phyloP scores from a whole-genome alignment of 2,329 filamentous ascomycete species.

The Cladophialophora immunda region DNA sequence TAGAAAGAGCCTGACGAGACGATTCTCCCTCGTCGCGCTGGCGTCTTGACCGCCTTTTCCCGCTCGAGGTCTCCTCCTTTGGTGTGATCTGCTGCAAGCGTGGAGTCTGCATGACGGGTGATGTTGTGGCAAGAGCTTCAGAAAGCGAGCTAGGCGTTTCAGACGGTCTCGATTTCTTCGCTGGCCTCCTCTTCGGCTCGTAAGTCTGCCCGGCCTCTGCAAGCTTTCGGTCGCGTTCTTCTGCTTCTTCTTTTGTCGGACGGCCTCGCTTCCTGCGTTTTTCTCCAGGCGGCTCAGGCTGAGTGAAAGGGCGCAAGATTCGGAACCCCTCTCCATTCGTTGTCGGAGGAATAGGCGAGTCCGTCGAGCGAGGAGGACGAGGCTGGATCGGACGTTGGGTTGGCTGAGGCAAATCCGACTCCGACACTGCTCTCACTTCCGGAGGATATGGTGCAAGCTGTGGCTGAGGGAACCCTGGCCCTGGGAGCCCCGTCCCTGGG shows the following conservation, averaged over 20 bases:
- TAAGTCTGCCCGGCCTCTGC: constrained; percentile 39
- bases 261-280: constrained; percentile 39
- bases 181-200: constrained; percentile 39
- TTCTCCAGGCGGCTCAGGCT: constrained; percentile 30
- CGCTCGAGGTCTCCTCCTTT: constrained; percentile 35
- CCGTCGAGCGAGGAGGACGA: constrained; percentile 37
- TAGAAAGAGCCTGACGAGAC: constrained; percentile 10
- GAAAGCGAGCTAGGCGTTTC: constrained; percentile 30
- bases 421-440: constrained; percentile 28
- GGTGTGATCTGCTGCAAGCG: constrained; percentile 20
- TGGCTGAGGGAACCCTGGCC: constrained; percentile 19
- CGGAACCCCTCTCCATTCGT: constrained; percentile 37
- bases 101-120: constrained; percentile 33
- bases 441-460: constrained; percentile 20
- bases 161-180: constrained; percentile 40
- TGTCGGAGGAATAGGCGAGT: constrained; percentile 38
- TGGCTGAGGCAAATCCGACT: constrained; percentile 29
- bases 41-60: constrained; percentile 30
- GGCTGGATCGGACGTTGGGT: constrained; percentile 37
- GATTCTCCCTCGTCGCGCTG: constrained; percentile 26
- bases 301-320: constrained; percentile 31
- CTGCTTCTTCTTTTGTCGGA: constrained; percentile 41
- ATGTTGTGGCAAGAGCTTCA: constrained; percentile 30
- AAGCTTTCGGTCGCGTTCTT: constrained; percentile 39
- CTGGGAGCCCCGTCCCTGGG: constrained; percentile 15